phyloP scores from a whole-genome alignment of 805 yeast genomes.

The Candida gorgasii region DNA sequence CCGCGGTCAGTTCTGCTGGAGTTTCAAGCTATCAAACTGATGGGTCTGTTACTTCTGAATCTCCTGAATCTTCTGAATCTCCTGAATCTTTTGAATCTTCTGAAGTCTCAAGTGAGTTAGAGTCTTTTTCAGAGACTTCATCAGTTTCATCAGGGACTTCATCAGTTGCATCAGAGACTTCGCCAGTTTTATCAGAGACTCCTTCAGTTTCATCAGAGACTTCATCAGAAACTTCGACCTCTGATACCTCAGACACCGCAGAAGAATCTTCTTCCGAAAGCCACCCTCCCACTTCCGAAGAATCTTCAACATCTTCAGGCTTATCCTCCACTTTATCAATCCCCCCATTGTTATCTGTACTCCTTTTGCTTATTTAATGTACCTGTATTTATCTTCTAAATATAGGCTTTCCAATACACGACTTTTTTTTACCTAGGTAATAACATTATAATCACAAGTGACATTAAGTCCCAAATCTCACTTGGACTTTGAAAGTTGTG shows the following conservation, averaged over 20 bases:
- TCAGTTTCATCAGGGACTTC: not conserved
- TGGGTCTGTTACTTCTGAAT: too few species aligned
- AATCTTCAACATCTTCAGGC: not conserved
- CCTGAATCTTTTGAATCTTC: not conserved
- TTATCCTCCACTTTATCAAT: not conserved
- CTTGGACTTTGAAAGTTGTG: too few species aligned
- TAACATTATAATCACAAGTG: too few species aligned
- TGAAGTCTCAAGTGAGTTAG: not conserved
- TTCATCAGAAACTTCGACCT: not conserved
- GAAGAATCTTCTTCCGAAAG: not conserved
- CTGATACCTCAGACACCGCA: not conserved
- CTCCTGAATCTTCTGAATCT: not conserved
- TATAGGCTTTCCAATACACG: not conserved
- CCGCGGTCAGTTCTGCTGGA: not conserved
- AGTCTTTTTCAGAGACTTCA: not conserved
- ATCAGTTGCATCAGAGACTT: not conserved
- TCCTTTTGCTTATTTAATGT: not conserved
- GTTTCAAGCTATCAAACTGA: not conserved
- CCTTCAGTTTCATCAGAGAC: not conserved
- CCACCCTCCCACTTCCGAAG: not conserved
- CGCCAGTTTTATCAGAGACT: not conserved
- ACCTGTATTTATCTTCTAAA: not conserved
- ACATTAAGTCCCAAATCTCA: too few species aligned
- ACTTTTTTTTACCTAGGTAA: too few species aligned
- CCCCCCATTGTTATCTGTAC: not conserved